phyloP scores from a whole-genome alignment of 2,329 filamentous ascomycete genomes.

The Colletotrichum coccodes region DNA sequence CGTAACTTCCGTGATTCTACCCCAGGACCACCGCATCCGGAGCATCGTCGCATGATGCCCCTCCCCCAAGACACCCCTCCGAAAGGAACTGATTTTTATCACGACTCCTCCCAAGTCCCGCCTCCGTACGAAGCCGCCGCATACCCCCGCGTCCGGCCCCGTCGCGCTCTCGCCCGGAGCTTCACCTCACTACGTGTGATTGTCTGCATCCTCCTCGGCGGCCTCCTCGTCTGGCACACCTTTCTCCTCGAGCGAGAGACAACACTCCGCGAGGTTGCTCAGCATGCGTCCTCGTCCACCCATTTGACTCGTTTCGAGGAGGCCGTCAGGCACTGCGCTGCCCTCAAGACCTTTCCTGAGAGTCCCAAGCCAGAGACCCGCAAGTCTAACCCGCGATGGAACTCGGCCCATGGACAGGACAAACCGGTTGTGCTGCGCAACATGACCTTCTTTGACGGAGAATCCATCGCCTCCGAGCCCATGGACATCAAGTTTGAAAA shows the following conservation, averaged over 20 bases:
- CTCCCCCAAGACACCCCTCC: neutral
- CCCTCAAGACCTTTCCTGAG: constrained; percentile 26
- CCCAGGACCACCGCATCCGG: neutral
- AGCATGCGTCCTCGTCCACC: constrained; percentile 18
- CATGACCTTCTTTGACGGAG: constrained; percentile 55
- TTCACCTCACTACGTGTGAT: constrained; percentile 17
- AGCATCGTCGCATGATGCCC: constrained; percentile 13
- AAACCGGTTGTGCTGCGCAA: constrained; percentile 49
- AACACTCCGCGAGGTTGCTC: constrained; percentile 7
- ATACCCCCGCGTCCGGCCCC: constrained; percentile 23
- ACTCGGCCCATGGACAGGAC: constrained; percentile 47
- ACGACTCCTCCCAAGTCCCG: constrained; percentile 16
- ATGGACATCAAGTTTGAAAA: constrained; percentile 51
- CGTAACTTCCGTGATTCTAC: neutral
- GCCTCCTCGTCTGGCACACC: constrained; percentile 22
- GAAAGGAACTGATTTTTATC: constrained; percentile 15
- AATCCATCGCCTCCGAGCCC: constrained; percentile 40
- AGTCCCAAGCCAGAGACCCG: constrained; percentile 17
- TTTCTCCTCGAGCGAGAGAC: constrained; percentile 26
- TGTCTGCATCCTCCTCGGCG: constrained; percentile 10
- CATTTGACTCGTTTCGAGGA: constrained; percentile 23
- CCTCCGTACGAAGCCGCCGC: constrained; percentile 30
- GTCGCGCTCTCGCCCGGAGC: constrained; percentile 14
- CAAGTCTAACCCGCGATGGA: constrained; percentile 51
- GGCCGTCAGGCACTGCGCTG: constrained; percentile 24